phyloP scores from a whole-genome alignment of 2,329 filamentous ascomycete species.

The Aphanoascus verrucosus region DNA sequence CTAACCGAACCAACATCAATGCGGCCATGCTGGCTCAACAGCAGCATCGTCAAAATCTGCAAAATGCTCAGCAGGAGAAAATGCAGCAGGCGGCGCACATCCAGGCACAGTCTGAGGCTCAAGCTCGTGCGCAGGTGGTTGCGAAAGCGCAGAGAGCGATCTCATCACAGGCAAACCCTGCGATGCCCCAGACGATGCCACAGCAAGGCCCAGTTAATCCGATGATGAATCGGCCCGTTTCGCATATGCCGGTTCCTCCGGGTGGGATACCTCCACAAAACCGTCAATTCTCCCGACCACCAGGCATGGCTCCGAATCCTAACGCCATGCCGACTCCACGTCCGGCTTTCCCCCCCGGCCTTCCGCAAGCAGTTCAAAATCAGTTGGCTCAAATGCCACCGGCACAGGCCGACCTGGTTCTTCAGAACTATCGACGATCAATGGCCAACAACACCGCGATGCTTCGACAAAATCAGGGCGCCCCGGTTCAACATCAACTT shows the following conservation, averaged over 20 bases:
- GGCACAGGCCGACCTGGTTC: constrained; percentile 26
- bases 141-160: constrained; percentile 39
- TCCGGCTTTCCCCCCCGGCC: constrained; percentile 25
- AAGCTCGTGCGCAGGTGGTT: constrained; percentile 34
- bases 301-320: constrained; percentile 27
- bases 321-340: constrained; percentile 24
- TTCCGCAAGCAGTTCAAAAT: constrained; percentile 29
- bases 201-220: constrained; percentile 34
- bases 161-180: constrained; percentile 29
- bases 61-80: constrained; percentile 36
- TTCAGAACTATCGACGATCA: constrained; percentile 27
- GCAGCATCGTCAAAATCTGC: constrained; percentile 32
- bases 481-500: constrained; percentile 24
- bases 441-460: constrained; percentile 25
- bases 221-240: constrained; percentile 36
- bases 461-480: constrained; percentile 26
- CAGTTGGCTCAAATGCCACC: constrained; percentile 28
- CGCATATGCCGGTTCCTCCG: constrained; percentile 31
- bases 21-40: constrained; percentile 36
- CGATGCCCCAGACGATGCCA: constrained; percentile 30
- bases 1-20: constrained; percentile 30
- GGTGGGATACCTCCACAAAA: constrained; percentile 26
- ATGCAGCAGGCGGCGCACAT: constrained; percentile 31
- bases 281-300: constrained; percentile 27
- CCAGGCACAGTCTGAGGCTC: constrained; percentile 31